Evolutionary conservation across 371 early-diverging fungal species (phyloP).

Genomic region (Catenaria anguillulae): DNA sequence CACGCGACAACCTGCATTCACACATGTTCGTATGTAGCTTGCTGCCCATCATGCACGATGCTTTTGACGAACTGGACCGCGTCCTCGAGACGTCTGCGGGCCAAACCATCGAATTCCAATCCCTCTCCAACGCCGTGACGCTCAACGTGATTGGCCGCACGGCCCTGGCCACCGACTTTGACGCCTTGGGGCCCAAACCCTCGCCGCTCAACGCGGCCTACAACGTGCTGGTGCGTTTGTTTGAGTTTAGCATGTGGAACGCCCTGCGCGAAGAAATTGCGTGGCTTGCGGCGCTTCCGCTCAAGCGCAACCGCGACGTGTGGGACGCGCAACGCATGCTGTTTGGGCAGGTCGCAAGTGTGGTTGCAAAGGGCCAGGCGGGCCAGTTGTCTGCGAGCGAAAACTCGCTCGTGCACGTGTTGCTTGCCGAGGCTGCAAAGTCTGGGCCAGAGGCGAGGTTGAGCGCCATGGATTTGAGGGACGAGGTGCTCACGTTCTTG

Average conservation of each 20-base stretch:
- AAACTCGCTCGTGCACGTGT: neutral
- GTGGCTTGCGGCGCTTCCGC: neutral
- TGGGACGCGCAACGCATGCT: neutral
- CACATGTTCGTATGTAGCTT: no score
- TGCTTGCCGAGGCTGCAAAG: neutral
- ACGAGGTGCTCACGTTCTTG: neutral
- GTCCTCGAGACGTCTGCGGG: neutral
- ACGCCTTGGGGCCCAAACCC: neutral
- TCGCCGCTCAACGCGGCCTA: neutral
- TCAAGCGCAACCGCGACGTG: neutral
- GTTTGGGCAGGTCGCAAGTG: neutral
- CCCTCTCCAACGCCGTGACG: neutral
- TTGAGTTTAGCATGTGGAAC: neutral
- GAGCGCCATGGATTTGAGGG: neutral
- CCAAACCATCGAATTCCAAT: neutral
- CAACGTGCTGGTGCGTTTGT: neutral
- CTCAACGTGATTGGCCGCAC: conserved; percentile 3
- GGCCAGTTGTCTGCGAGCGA: no score
- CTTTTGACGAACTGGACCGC: neutral
- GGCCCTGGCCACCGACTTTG: neutral
- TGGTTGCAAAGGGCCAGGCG: no score
- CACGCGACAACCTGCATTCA: no score
- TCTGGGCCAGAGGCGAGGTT: neutral
- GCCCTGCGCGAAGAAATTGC: neutral
- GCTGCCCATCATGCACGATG: neutral